Evolutionary conservation across 352 stramenopile species (phyloP).

Genomic region (Globisporangium canariense): DNA sequence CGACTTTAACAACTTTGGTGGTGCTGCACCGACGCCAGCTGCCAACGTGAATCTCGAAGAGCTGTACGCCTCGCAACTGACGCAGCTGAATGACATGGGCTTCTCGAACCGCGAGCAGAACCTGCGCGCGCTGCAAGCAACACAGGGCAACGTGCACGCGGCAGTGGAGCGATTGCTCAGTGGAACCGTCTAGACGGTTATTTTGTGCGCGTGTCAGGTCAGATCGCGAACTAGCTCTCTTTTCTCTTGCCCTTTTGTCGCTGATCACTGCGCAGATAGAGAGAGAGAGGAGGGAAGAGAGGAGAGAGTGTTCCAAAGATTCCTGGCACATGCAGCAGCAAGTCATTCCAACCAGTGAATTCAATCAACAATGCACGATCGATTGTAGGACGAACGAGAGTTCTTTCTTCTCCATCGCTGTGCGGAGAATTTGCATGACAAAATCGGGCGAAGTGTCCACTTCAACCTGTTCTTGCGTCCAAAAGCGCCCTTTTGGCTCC

Average conservation of each 20-base stretch:
- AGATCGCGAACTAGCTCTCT: not conserved
- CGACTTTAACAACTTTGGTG: constrained; percentile 22
- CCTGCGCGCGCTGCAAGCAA: constrained; percentile 82
- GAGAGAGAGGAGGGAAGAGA: not conserved
- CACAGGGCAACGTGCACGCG: constrained; percentile 86
- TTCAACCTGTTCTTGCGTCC: not conserved
- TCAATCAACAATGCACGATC: not conserved
- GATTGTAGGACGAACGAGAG: no score
- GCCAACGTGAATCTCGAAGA: constrained; percentile 81
- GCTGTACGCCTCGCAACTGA: constrained; percentile 83
- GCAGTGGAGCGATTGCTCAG: constrained; percentile 88
- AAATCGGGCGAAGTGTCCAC: not conserved
- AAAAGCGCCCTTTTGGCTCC: not conserved
- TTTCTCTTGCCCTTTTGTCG: not conserved
- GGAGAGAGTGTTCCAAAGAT: no score
- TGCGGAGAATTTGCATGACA: no score
- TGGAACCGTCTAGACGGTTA: constrained; percentile 39
- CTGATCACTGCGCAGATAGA: not conserved
- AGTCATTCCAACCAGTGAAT: not conserved
- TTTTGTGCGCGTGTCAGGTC: not conserved
- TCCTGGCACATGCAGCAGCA: not conserved
- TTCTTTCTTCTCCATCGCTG: no score
- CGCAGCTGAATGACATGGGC: constrained; percentile 90
- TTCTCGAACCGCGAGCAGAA: constrained; percentile 89
- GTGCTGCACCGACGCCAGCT: constrained; percentile 26